phyloP scores from a whole-genome alignment of 768 basidiomycete species.

The Amanita pallidorosea region DNA sequence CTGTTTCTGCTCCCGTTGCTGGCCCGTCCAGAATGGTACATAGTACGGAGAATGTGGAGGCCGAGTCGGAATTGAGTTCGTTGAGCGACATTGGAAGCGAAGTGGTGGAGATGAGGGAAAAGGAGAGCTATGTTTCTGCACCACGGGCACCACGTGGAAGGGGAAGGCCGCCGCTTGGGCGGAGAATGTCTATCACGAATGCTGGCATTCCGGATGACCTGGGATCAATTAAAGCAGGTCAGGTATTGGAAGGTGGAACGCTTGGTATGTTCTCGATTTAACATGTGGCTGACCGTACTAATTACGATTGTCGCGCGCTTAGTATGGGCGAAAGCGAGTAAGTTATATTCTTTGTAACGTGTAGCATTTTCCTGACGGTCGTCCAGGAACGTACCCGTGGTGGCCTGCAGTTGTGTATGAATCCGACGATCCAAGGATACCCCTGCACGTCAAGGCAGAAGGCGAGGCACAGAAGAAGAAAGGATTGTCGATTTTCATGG shows the following conservation, averaged over 20 bases:
- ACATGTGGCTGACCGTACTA: not conserved
- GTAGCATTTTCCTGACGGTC: not conserved
- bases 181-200: constrained; percentile 6
- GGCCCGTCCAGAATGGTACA: not conserved
- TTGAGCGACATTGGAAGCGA: constrained; percentile 5
- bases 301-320: constrained; percentile 1
- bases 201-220: constrained; percentile 13
- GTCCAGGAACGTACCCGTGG: constrained; percentile 66
- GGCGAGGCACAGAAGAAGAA: constrained; percentile 21
- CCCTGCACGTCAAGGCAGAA: constrained; percentile 23
- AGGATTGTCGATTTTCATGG: constrained; percentile 41
- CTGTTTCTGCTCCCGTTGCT: constrained; percentile 5
- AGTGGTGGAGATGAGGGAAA: not conserved
- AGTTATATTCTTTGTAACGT: constrained; percentile 12
- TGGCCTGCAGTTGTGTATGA: constrained; percentile 79
- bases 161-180: not conserved
- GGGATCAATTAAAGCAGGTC: not conserved
- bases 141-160: constrained; percentile 1
- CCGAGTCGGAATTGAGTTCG: constrained; percentile 7
- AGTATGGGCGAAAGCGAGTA: constrained; percentile 85
- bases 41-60: not conserved
- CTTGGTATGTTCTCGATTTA: constrained; percentile 39
- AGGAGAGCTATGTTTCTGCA: constrained; percentile 1
- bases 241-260: constrained; percentile 30
- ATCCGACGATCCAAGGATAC: constrained; percentile 48